Conservation (phyloP, 805 yeast genomes). For the Wickerhamiella siamensis region DNA sequence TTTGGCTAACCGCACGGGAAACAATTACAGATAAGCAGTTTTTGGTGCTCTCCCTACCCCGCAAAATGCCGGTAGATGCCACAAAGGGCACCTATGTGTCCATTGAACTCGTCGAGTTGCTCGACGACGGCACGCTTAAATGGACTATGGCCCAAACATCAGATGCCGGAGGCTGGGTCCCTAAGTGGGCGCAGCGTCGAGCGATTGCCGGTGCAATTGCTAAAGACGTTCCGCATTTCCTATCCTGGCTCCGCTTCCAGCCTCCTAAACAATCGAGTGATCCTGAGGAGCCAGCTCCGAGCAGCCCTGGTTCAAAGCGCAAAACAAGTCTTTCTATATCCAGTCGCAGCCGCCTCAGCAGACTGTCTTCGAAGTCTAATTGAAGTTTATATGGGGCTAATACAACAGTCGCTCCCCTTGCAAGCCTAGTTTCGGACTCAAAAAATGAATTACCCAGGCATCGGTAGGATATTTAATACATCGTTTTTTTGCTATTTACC, state of each 20-base stretch:
- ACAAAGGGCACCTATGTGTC: slow-evolving; percentile 25
- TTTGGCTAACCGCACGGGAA: slow-evolving; percentile 23
- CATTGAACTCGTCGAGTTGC: slow-evolving; percentile 23
- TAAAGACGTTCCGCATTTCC: slow-evolving; percentile 25
- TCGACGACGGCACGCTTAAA: slow-evolving; percentile 16
- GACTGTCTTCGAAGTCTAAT: background rate
- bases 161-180: slow-evolving; percentile 28
- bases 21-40: slow-evolving; percentile 23
- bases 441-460: too few species aligned
- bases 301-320: too few species aligned
- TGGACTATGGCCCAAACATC: slow-evolving; percentile 30
- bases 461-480: too few species aligned
- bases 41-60: slow-evolving; percentile 26
- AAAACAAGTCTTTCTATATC: background rate
- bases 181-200: slow-evolving; percentile 26
- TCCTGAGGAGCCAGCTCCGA: background rate
- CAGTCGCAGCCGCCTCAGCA: background rate
- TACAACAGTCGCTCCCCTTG: too few species aligned
- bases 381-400: too few species aligned
- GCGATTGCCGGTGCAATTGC: slow-evolving; percentile 23
- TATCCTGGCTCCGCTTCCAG: slow-evolving; percentile 13
- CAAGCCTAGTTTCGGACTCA: too few species aligned
- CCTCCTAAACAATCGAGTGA: background rate
- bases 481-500: background rate
- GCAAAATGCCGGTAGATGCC: slow-evolving; percentile 10